phyloP scores from a whole-genome alignment of 192 early-diverging fungal species.

The Helicostylum pulchrum region DNA sequence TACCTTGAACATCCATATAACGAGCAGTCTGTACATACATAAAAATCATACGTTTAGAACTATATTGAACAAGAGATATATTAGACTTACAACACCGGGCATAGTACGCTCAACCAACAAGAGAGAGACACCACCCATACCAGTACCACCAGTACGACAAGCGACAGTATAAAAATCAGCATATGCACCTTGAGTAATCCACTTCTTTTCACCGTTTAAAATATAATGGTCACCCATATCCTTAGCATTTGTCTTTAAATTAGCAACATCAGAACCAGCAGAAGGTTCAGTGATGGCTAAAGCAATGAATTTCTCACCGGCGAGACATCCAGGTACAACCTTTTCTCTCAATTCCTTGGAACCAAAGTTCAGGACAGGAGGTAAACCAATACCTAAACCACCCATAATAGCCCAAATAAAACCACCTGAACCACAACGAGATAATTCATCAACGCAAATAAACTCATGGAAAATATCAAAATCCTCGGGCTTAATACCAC shows the following conservation, averaged over 20 bases:
- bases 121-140: slow-evolving; percentile 77
- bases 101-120: slow-evolving; percentile 88
- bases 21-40: slow-evolving; percentile 47
- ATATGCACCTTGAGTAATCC: slow-evolving; percentile 96
- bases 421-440: slow-evolving; percentile 78
- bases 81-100: slow-evolving; percentile 59
- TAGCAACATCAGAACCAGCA: slow-evolving; percentile 76
- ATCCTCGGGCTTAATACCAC: slow-evolving; percentile 49
- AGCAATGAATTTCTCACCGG: slow-evolving; percentile 72
- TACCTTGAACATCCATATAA: slow-evolving; percentile 92
- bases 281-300: slow-evolving; percentile 78
- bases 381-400: slow-evolving; percentile 53
- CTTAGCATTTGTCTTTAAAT: slow-evolving; percentile 64
- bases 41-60: too few species aligned
- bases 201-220: slow-evolving; percentile 91
- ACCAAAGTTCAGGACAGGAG: slow-evolving; percentile 70
- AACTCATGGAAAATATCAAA: slow-evolving; percentile 75
- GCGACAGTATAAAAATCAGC: slow-evolving; percentile 90
- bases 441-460: slow-evolving; percentile 75
- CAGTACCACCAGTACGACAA: slow-evolving; percentile 76
- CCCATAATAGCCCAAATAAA: slow-evolving; percentile 75
- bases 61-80: too few species aligned
- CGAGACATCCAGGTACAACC: slow-evolving; percentile 58
- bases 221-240: slow-evolving; percentile 75
- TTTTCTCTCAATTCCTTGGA: slow-evolving; percentile 62